Percentiles rank a stretch among this genome's conserved stretches.
Evolutionary conservation across 2,329 filamentous ascomycete genomes (phyloP).

Genomic region (Chrysoporthe austroafricana): DNA sequence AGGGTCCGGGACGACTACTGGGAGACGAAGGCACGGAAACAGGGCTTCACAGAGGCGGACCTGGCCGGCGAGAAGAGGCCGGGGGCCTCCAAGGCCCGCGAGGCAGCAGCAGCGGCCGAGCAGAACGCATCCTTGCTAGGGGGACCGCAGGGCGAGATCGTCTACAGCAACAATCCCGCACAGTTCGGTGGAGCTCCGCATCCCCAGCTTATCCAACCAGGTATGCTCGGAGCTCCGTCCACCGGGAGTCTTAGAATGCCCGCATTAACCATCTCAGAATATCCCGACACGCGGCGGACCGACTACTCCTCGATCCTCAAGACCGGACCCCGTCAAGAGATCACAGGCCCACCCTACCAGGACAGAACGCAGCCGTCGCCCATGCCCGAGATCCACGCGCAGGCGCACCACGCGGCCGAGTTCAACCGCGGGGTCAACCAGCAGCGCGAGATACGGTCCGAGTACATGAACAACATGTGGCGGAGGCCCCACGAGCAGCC

Average conservation of each 20-base stretch:
- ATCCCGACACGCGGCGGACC: constrained; percentile 75
- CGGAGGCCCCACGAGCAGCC: constrained; percentile 80
- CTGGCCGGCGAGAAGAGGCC: constrained; percentile 94
- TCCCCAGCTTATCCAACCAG: constrained; percentile 71
- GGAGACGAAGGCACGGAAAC: constrained; percentile 95
- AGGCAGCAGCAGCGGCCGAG: constrained; percentile 73
- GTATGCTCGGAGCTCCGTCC: constrained; percentile 65
- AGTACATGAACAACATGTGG: constrained; percentile 84
- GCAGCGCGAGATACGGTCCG: constrained; percentile 76
- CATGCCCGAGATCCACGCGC: constrained; percentile 78
- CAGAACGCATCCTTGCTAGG: constrained; percentile 64
- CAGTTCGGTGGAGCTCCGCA: constrained; percentile 70
- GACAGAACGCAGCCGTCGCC: constrained; percentile 80
- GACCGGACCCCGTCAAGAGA: constrained; percentile 84
- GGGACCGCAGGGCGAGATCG: constrained; percentile 80
- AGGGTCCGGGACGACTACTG: constrained; percentile 97
- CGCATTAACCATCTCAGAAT: constrained; percentile 82
- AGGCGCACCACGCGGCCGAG: constrained; percentile 86
- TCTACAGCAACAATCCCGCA: constrained; percentile 76
- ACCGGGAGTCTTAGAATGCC: constrained; percentile 73
- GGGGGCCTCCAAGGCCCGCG: constrained; percentile 84
- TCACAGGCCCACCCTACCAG: constrained; percentile 84
- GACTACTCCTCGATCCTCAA: constrained; percentile 80
- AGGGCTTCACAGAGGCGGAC: constrained; percentile 97
- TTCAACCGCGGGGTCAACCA: constrained; percentile 85